Evolutionary conservation across 2,329 filamentous ascomycete species (phyloP), one percentile per base, ranked within the genome.

Genomic region (Neonectria sp.): DNA sequence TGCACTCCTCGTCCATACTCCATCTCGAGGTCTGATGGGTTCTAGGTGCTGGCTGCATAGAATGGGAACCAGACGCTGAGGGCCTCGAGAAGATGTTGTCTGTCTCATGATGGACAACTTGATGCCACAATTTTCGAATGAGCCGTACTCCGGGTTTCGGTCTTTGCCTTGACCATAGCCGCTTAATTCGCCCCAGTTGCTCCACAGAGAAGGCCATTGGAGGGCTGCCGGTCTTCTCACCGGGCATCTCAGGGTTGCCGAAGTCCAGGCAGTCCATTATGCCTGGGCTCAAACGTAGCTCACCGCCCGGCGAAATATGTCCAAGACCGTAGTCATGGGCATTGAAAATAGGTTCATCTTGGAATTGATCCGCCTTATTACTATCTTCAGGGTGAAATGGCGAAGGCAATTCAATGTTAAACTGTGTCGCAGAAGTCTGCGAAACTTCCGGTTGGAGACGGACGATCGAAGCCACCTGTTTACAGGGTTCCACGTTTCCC

Each of bases 91-190:
- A 58, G 12, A 66, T 63, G 15, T 63, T 66, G 21, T 66, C 63
- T 12, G 59, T 53, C n/a, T 66, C 24, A 25, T 66, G 59, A 12
- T 58, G n/a, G 3, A 63, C n/a, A 1, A 53, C 60, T 15, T 27
- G 27, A 6, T 12, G 37, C 60, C 63, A 63, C 4, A 66, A 13
- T 2, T 53, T n/a, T 12, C 7, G 17, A 11, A 29, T 57, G 35
- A 57, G 37, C 13, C n/a, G 45, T 7, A 15, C 2, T 1, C 35
- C 33, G 0, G 35, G 9, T 9, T 66, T 66, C 4, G 63, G 63
- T 11, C 35, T 51, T 31, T 66, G 63, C 3, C 60, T 63, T 3
- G 60, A 63, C 63, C 63, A 66, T 12, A 58, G 35, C 3, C n/a
- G 63, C 17, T 40, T 53, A 3, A 66, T 21, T 9, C 13, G 55